Evolutionary conservation across 352 stramenopile species (phyloP).

Genomic region (Globisporangium barbulae): DNA sequence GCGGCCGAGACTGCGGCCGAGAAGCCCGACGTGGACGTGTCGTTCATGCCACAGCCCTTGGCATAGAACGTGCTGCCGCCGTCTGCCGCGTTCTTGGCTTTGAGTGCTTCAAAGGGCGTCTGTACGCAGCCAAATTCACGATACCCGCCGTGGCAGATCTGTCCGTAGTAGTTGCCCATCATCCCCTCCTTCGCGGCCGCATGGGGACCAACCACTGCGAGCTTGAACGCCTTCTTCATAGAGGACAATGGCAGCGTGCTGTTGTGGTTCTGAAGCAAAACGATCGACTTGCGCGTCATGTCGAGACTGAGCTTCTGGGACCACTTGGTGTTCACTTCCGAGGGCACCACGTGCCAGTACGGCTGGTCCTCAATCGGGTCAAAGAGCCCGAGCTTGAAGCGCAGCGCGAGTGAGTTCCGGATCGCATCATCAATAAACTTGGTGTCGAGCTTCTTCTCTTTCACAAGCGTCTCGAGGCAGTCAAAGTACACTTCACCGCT

Average conservation of each 20-base stretch:
- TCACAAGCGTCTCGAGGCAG: slow-evolving; percentile 63
- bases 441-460: slow-evolving; percentile 41
- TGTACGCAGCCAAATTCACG: slow-evolving; percentile 59
- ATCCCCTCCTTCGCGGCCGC: slow-evolving; percentile 46
- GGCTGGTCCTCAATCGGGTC: slow-evolving; percentile 81
- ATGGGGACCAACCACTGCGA: slow-evolving; percentile 85
- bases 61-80: slow-evolving; percentile 27
- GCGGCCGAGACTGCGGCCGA: slow-evolving; percentile 38
- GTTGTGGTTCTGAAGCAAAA: slow-evolving; percentile 91
- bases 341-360: slow-evolving; percentile 70
- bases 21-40: slow-evolving; percentile 57
- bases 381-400: slow-evolving; percentile 92
- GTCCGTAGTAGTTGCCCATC: slow-evolving; percentile 86
- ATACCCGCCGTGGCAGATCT: slow-evolving; percentile 81
- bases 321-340: slow-evolving; percentile 65
- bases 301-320: slow-evolving; percentile 68
- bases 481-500: slow-evolving; percentile 79
- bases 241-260: slow-evolving; percentile 66
- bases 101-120: slow-evolving; percentile 69
- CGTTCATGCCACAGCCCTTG: slow-evolving; percentile 56
- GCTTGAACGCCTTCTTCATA: slow-evolving; percentile 28
- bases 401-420: slow-evolving; percentile 72
- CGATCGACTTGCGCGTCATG: slow-evolving; percentile 84
- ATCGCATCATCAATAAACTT: slow-evolving; percentile 59
- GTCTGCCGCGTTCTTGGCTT: slow-evolving; percentile 31